Evolutionary conservation across 768 basidiomycete species (phyloP), one percentile per base, ranked within the genome.

Genomic region (Amanita pallidorosea): DNA sequence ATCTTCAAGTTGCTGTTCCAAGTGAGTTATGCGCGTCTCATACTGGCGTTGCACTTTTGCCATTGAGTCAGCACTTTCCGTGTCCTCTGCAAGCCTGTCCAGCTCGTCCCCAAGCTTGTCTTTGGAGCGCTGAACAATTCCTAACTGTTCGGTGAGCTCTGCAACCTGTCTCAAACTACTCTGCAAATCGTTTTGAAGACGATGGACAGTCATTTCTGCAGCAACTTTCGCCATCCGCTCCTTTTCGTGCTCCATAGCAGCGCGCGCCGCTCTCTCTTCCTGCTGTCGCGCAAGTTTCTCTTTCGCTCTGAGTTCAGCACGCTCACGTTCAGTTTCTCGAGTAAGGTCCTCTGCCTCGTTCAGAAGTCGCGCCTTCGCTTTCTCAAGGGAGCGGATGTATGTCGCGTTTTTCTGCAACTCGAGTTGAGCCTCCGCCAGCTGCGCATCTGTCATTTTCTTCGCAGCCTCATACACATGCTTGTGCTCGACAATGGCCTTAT

Each of bases 401-500:
- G 74, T 72, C 5, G 72, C 75, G 38, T 88, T 83, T 53, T 82
- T 81, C 63, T 83, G 75, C 29, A 95, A 65, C 62, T 95, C 91
- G 17, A 73, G 65, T 51, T 88, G 83, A 0, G 92, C 86, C 2
- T 89, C 88, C 17, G 73, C 79, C 13, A 97, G 79, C 61, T 96
- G 90, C 35, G 86, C 80, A 63, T 98, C 95, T 1, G 95, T 94
- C 51, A 95, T 83, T 33, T 83, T 83, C 65, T 97, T 98, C 13
- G 95, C 95, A 62, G 94, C 89, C 63, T 97, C 93, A 9, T 95
- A 75, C 25, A 97, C 95, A 62, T 98, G 85, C 22, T 96, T 90
- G 60, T 98, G 95, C 65, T 98, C 94, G 40, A 98, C 93, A 53
- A 96, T 94, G n/a, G 89, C 96, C 70, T 94, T 97, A 71, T 97